phyloP scores from a whole-genome alignment of 2,329 filamentous ascomycete species.

The Xylaria sp. region DNA sequence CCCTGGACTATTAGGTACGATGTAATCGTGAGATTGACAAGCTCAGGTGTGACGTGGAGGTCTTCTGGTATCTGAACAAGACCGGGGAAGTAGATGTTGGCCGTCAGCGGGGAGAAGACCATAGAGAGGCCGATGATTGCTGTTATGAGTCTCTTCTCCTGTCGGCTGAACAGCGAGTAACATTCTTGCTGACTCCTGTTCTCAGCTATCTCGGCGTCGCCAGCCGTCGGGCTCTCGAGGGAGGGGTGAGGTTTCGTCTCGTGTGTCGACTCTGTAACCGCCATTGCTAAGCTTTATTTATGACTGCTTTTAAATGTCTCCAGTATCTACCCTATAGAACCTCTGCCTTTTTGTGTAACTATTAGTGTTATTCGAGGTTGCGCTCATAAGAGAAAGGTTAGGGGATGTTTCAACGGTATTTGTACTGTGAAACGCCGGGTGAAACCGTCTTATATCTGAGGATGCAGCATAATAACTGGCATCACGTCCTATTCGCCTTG shows the following conservation, averaged over 20 bases:
- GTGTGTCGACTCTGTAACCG: neutral
- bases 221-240: neutral
- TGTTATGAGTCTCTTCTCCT: neutral
- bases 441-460: too few relatives aligned
- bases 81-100: constrained; percentile 1
- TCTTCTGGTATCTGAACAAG: neutral
- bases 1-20: constrained; percentile 1
- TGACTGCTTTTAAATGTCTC: neutral
- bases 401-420: too few relatives aligned
- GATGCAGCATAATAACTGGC: too few relatives aligned
- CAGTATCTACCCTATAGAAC: too few relatives aligned
- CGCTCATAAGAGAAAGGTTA: too few relatives aligned
- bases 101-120: neutral
- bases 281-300: neutral
- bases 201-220: neutral
- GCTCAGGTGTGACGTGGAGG: neutral
- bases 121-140: neutral
- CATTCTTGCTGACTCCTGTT: neutral
- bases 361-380: too few relatives aligned
- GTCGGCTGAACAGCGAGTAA: neutral
- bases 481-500: too few relatives aligned
- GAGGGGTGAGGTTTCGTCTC: neutral
- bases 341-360: too few relatives aligned
- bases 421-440: too few relatives aligned
- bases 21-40: neutral